phyloP scores from a whole-genome alignment of 768 basidiomycete genomes.

The Mycena latifolia region DNA sequence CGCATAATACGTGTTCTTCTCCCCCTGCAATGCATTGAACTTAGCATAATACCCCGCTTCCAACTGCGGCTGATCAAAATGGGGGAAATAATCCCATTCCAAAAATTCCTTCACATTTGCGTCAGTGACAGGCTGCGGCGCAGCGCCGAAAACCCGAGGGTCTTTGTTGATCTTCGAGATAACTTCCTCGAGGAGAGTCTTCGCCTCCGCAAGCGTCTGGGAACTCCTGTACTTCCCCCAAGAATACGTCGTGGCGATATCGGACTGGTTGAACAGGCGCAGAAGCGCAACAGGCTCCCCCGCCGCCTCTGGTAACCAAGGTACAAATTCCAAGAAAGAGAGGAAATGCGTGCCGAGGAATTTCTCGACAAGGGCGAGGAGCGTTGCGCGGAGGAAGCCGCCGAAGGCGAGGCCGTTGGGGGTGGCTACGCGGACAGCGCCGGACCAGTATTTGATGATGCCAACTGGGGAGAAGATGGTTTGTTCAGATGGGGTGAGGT shows the following conservation, averaged over 20 bases:
- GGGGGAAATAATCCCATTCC: constrained; percentile 19
- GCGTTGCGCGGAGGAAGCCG: constrained; percentile 7
- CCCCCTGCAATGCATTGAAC: constrained; percentile 18
- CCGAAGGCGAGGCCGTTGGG: no score
- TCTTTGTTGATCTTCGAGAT: constrained; percentile 1
- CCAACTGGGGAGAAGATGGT: constrained; percentile 18
- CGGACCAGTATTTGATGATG: constrained; percentile 4
- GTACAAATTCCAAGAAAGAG: constrained; percentile 22
- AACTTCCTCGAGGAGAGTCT: no score
- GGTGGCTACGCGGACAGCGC: no score
- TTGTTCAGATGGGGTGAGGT: constrained; percentile 18
- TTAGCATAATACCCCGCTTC: constrained; percentile 14
- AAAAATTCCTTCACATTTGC: constrained; percentile 16
- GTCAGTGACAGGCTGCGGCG: constrained; percentile 13
- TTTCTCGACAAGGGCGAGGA: constrained; percentile 22
- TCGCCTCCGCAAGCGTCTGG: no score
- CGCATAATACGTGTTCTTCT: constrained; percentile 20
- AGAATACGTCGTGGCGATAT: constrained; percentile 14
- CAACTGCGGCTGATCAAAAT: constrained; percentile 15
- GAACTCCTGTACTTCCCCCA: no score
- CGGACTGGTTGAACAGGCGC: constrained; percentile 20
- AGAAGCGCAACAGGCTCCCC: constrained; percentile 18
- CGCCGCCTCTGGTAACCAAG: constrained; percentile 20
- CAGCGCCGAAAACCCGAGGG: constrained; percentile 1
- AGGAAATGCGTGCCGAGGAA: constrained; percentile 22